Conservation (phyloP, 257 asterid species). For the Voacanga thouarsii region DNA sequence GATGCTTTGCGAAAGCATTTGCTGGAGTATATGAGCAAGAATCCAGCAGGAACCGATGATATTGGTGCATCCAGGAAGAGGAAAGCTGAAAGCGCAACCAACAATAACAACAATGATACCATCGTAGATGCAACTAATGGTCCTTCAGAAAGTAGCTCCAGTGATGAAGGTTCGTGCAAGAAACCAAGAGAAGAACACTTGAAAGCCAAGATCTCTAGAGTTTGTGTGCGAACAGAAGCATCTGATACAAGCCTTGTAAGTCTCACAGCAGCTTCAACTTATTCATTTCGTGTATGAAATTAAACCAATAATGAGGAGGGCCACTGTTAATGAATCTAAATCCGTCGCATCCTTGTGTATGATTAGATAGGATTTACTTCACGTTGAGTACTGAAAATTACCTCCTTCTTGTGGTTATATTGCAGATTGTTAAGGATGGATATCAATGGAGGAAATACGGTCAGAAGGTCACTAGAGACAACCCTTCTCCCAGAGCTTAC, state of each 20-base stretch:
- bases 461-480: constrained; percentile 88
- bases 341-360: no score
- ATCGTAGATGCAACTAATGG: constrained; percentile 26
- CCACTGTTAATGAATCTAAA: neutral
- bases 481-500: constrained; percentile 96
- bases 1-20: constrained; percentile 50
- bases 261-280: neutral
- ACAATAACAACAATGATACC: constrained; percentile 9
- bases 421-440: constrained; percentile 84
- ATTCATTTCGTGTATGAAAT: neutral
- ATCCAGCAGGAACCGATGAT: neutral
- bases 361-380: neutral
- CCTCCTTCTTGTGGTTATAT: neutral
- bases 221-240: constrained; percentile 56
- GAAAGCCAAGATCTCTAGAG: constrained; percentile 59
- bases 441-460: constrained; percentile 97
- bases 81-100: constrained; percentile 40
- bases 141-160: constrained; percentile 68
- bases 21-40: constrained; percentile 49
- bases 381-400: neutral
- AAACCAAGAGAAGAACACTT: constrained; percentile 61
- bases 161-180: constrained; percentile 76
- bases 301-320: no score
- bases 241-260: constrained; percentile 93
- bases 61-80: constrained; percentile 48